Base-by-base conservation (phyloP, 352 stramenopile species). In the Phytophthora litchii region DNA sequence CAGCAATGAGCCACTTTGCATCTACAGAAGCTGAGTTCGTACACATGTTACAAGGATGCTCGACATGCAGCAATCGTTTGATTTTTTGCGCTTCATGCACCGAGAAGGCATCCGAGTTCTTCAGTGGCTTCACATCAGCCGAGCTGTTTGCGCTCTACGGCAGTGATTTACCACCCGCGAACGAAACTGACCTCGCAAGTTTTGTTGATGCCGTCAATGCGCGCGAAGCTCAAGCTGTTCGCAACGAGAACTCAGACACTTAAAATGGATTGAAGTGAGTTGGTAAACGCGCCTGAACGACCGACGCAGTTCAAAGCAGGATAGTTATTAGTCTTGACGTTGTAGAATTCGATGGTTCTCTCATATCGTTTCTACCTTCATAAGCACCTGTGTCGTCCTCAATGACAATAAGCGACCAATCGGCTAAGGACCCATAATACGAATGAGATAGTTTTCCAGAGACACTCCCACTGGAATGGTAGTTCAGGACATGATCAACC, bases 141-240 rank as follows among this genome's bases (percentile, higher is more conserved):
- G 82, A 92, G 60, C 65, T 92, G 31, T 64, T 80, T 21, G 54
- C 64, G 16, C 59, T 88, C 19, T 92, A 92, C 53, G 68, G 78
- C 0, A 73, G 48, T 2, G 78, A 88, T 10, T 64, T 91, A 19
- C 79, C 82, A 3, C 59, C 76, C 4, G 80, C 78, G 1, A 75
- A 91, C 41, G 58, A 60, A 31, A 67, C 74, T 31, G 64, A 70
- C 14, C 67, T 90, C 17, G 63, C 67, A 9, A 67, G 34, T 3
- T 90, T 90, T 57, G 37, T 57, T 8, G 63, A 69, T 12, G 56
- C 70, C n/a, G 61, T 85, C 16, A 53, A 65, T 14, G 59, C 68
- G 17, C 76, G 76, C 35, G 80, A 84, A 55, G 41, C 67, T 34
- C 64, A 63, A 32, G 66, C 20, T 54, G 71, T 46, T 67, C 51